These are phyloP conservation scores for Acer campestre DNA, from an alignment of 345 rosid species.

Conservation along the genomic window DNA sequence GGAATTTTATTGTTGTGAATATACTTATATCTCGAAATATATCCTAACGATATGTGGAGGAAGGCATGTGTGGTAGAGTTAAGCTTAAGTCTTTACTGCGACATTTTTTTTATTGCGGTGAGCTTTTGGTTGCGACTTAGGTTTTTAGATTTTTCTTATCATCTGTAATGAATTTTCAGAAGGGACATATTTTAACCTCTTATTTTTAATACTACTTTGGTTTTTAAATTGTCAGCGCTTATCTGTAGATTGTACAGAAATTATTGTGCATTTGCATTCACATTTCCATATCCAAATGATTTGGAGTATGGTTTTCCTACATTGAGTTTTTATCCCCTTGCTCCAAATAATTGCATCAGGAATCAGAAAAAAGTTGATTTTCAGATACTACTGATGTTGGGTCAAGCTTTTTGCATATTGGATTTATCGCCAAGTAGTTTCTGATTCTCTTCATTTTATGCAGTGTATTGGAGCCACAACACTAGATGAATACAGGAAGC, in stretches of 20 bases:
- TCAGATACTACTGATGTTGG: neutral
- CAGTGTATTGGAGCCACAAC: constrained; percentile 99
- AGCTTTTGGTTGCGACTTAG: neutral
- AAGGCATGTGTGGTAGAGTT: neutral
- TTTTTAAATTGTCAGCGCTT: neutral
- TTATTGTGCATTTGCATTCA: neutral
- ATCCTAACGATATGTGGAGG: neutral
- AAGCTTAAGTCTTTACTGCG: neutral
- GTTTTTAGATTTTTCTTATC: neutral
- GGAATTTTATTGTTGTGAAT: neutral
- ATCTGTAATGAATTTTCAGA: neutral
- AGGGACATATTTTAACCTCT: too few species aligned
- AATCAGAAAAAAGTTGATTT: neutral
- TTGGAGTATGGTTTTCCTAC: neutral
- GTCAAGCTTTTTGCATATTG: neutral
- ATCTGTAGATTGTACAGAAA: neutral
- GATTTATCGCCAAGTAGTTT: neutral
- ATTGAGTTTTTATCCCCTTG: neutral
- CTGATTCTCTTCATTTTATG: constrained; percentile 20
- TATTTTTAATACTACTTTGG: neutral
- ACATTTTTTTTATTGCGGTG: neutral
- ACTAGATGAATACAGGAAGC: constrained; percentile 93
- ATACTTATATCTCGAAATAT: neutral
- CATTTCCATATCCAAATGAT: neutral
- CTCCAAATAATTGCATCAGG: neutral